These are phyloP conservation scores for Ophiocordyceps camponoti-saundersi DNA, from an alignment of 2,329 filamentous ascomycete species.

Conservation along the genomic window DNA sequence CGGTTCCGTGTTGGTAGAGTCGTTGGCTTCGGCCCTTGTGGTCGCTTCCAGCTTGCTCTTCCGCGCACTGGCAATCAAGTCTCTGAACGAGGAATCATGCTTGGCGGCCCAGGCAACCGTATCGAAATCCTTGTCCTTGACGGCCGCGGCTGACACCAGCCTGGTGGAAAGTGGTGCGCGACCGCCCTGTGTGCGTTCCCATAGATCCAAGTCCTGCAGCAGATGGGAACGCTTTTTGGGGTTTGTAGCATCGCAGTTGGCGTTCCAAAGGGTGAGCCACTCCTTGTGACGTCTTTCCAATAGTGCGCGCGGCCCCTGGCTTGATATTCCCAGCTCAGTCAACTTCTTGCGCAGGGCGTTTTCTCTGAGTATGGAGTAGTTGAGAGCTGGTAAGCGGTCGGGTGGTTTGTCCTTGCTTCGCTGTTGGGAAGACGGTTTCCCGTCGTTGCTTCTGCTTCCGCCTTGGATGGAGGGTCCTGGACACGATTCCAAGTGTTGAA, in stretches of 20 bases:
- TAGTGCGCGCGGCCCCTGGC: conserved; percentile 47
- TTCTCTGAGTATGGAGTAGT: conserved; percentile 80
- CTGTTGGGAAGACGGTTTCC: not conserved
- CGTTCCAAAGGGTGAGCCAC: conserved; percentile 92
- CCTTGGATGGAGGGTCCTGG: conserved; percentile 15
- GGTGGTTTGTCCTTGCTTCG: conserved; percentile 19
- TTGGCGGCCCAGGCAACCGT: conserved; percentile 55
- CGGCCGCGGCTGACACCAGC: conserved; percentile 16
- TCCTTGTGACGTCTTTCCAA: conserved; percentile 74
- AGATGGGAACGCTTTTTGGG: conserved; percentile 58
- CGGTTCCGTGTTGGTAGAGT: not conserved
- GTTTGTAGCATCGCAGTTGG: conserved; percentile 73
- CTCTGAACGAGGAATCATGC: conserved; percentile 60
- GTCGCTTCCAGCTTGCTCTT: conserved; percentile 5
- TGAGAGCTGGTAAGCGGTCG: conserved; percentile 62
- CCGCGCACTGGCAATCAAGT: conserved; percentile 62
- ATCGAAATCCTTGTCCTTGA: conserved; percentile 85
- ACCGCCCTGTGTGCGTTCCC: conserved; percentile 71
- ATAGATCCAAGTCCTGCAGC: conserved; percentile 61
- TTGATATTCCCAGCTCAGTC: conserved; percentile 60
- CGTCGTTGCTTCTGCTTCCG: not conserved
- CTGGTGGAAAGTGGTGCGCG: conserved; percentile 25
- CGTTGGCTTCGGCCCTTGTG: not conserved
- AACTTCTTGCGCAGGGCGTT: conserved; percentile 64
- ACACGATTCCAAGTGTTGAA: conserved; percentile 61